A percentile compares a stretch with the other conserved stretches of the same genome.
phyloP scores from a whole-genome alignment of 1,284 basidiomycete genomes.

The Pseudozyma hubeiensis region DNA sequence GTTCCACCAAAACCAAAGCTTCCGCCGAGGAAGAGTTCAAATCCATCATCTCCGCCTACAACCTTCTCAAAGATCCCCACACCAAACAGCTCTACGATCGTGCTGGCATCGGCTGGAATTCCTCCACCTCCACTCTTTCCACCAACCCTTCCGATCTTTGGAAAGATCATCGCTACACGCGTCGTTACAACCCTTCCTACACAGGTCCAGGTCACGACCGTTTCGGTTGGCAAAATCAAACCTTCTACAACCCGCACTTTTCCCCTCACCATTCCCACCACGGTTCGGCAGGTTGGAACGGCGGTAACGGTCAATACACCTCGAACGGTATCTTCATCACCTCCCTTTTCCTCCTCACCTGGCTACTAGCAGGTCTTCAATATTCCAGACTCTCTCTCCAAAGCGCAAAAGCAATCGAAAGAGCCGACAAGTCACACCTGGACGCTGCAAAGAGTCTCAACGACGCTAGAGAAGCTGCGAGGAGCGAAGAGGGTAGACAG shows the following conservation, averaged over 20 bases:
- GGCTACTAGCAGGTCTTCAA: constrained; percentile 44
- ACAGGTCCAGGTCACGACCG: constrained; percentile 26
- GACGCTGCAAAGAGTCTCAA: constrained; percentile 27
- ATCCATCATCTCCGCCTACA: constrained; percentile 49
- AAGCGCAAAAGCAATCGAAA: constrained; percentile 38
- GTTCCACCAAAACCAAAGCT: constrained; percentile 16
- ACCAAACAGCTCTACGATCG: constrained; percentile 45
- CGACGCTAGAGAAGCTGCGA: constrained; percentile 31
- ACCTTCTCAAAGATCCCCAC: constrained; percentile 45
- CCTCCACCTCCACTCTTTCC: neutral
- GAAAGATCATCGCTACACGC: constrained; percentile 34
- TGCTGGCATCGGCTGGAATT: constrained; percentile 47
- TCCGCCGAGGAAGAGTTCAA: constrained; percentile 53
- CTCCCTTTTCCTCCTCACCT: constrained; percentile 42
- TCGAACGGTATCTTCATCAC: constrained; percentile 43
- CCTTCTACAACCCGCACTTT: constrained; percentile 26
- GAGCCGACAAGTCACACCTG: constrained; percentile 28
- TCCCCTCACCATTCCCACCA: neutral
- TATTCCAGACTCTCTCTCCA: constrained; percentile 35
- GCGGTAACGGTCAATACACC: constrained; percentile 32
- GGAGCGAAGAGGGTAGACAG: constrained; percentile 31
- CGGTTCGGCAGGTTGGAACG: constrained; percentile 25
- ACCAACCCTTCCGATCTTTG: neutral
- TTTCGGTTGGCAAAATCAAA: constrained; percentile 43
- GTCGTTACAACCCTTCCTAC: constrained; percentile 8